Evolutionary conservation across 371 early-diverging fungal species (phyloP).

Genomic region (Haplosporangium sp.): DNA sequence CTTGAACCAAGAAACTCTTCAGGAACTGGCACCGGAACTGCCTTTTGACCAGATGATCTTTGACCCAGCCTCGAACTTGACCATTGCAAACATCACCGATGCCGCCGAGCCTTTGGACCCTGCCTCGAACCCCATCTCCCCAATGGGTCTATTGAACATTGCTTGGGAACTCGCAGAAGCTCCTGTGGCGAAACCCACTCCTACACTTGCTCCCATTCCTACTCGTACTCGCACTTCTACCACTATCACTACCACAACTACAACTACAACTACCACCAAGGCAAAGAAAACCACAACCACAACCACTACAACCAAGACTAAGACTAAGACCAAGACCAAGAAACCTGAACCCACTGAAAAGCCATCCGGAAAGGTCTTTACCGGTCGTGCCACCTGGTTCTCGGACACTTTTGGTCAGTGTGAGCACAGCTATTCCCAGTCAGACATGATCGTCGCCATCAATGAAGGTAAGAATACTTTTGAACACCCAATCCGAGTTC

Average conservation of each 20-base stretch:
- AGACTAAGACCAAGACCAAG: constrained; percentile 5
- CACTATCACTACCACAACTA: constrained; percentile 6
- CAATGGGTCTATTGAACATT: constrained; percentile 24
- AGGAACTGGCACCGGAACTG: constrained; percentile 14
- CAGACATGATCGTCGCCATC: constrained; percentile 45
- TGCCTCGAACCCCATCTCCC: constrained; percentile 22
- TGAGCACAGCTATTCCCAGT: constrained; percentile 37
- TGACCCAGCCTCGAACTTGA: constrained; percentile 18
- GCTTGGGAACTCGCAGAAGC: constrained; percentile 25
- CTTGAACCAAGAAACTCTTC: constrained; percentile 8
- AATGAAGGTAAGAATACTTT: constrained; percentile 25
- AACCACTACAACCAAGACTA: constrained; percentile 6
- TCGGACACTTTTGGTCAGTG: constrained; percentile 50
- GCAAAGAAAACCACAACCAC: constrained; percentile 5
- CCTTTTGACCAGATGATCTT: constrained; percentile 25
- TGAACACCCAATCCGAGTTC: too few species aligned
- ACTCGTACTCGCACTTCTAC: not conserved
- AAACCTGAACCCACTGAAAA: constrained; percentile 4
- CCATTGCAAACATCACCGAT: constrained; percentile 26
- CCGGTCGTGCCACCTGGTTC: constrained; percentile 46
- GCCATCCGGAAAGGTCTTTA: constrained; percentile 13
- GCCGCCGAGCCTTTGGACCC: constrained; percentile 10
- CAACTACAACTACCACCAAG: constrained; percentile 6
- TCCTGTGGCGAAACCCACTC: constrained; percentile 1
- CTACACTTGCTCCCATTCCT: constrained; percentile 7